phyloP scores from a whole-genome alignment of 2,329 filamentous ascomycete genomes.

The Fusarium sp. region DNA sequence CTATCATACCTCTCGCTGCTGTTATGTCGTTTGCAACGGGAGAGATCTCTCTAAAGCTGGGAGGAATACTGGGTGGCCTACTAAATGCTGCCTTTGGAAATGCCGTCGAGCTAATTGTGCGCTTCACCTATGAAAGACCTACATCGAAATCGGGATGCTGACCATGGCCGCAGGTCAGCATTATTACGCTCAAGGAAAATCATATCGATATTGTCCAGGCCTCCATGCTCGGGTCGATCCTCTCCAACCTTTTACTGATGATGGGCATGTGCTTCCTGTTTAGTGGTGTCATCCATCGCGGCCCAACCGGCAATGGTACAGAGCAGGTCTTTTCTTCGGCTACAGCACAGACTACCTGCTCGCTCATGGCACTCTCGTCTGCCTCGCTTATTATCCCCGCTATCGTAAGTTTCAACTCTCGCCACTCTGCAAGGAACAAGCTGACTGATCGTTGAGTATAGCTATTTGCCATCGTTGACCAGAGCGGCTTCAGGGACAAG shows the following conservation, averaged over 20 bases:
- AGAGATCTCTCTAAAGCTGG: constrained; percentile 78
- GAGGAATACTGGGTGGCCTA: constrained; percentile 79
- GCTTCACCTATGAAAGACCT: constrained; percentile 36
- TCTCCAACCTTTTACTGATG: background rate
- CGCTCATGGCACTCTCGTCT: background rate
- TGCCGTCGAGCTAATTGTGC: constrained; percentile 81
- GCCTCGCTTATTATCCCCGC: background rate
- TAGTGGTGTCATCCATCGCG: background rate
- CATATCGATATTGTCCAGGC: too few species aligned
- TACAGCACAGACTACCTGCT: background rate
- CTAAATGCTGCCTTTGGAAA: constrained; percentile 85
- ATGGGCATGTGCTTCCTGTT: background rate
- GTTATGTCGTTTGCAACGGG: constrained; percentile 83
- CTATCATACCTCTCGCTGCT: constrained; percentile 80
- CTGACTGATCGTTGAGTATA: background rate
- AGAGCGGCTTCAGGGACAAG: background rate
- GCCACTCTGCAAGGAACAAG: background rate
- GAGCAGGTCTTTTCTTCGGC: background rate
- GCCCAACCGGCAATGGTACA: background rate
- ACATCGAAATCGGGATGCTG: constrained; percentile 1
- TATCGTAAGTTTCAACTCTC: background rate
- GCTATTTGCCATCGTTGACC: background rate
- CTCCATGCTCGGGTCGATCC: too few species aligned
- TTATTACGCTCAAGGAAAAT: constrained; percentile 62
- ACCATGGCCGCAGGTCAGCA: constrained; percentile 75